phyloP scores from a whole-genome alignment of 1,284 basidiomycete genomes.

The Psilocybe mexicana region DNA sequence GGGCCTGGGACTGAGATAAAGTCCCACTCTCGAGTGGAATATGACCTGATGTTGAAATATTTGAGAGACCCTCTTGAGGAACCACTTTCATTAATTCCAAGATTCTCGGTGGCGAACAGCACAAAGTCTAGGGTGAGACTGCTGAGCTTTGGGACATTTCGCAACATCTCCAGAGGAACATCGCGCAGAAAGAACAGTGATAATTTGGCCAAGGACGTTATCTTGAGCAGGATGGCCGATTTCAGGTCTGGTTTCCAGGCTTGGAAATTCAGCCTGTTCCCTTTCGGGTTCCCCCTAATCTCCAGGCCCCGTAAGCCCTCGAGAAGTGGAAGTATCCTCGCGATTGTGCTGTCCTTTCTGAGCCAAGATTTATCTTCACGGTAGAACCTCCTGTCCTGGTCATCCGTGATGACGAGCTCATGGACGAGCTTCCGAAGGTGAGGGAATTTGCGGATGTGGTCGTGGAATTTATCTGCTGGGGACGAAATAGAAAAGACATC shows the following conservation, averaged over 20 bases:
- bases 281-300: constrained; percentile 2
- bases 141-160: neutral
- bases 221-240: constrained; percentile 2
- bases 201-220: constrained; percentile 6
- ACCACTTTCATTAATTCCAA: too few species aligned
- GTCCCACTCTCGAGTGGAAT: neutral
- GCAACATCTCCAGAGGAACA: constrained; percentile 6
- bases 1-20: constrained; percentile 12
- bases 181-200: constrained; percentile 7
- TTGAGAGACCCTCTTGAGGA: neutral
- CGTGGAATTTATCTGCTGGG: constrained; percentile 8
- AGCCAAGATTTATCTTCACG: constrained; percentile 18
- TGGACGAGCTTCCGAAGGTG: constrained; percentile 11
- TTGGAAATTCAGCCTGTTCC: constrained; percentile 11
- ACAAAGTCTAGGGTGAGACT: neutral
- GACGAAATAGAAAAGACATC: neutral
- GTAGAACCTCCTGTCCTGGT: constrained; percentile 7
- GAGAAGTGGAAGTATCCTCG: constrained; percentile 8
- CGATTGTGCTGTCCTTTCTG: constrained; percentile 2
- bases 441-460: constrained; percentile 6
- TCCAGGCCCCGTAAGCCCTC: constrained; percentile 3
- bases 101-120: neutral
- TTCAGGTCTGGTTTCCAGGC: constrained; percentile 7
- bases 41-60: neutral
- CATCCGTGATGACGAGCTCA: constrained; percentile 9